Evolutionary conservation across 2,329 filamentous ascomycete species (phyloP), one percentile per base, ranked within the genome.

Genomic region (Neurospora crassa): DNA sequence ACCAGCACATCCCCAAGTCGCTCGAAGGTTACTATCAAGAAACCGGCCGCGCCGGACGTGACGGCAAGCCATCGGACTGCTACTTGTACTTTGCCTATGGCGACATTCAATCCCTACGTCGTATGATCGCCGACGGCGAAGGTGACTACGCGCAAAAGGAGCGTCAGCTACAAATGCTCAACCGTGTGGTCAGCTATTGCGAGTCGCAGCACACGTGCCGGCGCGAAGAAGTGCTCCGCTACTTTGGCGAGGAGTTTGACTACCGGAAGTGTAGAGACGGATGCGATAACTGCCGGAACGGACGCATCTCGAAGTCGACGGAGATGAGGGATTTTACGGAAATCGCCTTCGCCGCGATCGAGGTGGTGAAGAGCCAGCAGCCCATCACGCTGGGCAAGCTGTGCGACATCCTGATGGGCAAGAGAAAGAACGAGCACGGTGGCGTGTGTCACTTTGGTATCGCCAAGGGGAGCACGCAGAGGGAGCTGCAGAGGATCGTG

Each of bases 21-120:
- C 83, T 99, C 70, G 96, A 99, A 81, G 96, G 96, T 0, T 99
- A 99, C 80, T 99, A 99, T 78, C 96, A 99, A 79, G 96, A 99
- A 80, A 99, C 96, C 67, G 96, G 96, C 1, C 91, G 96, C 76
- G 96, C 96, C 72, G 96, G 96, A 7, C 89, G 96, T 79, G 96
- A 99, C 79, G 95, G 95, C 10, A 89, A 93, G 75, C 87, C 86
- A 24, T 97, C 96, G 7, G 90, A 92, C 71, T 99, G 96, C 82
- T 96, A 94, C 79, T 86, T 99, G 16, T 98, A 91, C 81, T 99
- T 96, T 77, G 89, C 89, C 67, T 97, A 93, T 77, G 86, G 84
- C 72, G 96, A 99, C 79, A 90, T 91, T 69, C 87, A 85, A 68
- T 86, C 88, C 70, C 84, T 97, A 37, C 90, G 90, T 76, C 90